Evolutionary conservation across 2,329 filamentous ascomycete genomes (phyloP), one percentile per base, ranked within the genome.

Genomic region (Meredithiella fracta): DNA sequence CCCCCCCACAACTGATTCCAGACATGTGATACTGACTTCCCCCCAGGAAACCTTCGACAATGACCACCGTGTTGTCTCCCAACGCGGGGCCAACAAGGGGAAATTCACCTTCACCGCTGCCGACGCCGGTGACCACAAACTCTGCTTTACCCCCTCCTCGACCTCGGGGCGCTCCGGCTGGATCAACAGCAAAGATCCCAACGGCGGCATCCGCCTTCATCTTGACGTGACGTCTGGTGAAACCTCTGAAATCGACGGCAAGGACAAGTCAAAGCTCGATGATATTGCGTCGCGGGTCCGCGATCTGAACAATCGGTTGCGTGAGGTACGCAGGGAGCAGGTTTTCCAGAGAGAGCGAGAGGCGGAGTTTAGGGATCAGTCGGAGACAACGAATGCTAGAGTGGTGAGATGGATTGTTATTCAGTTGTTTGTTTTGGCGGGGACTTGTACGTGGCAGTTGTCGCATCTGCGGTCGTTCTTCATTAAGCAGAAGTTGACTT

Each of bases 401-500:
- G 91, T 97, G 61, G 82, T 97, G 53, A 83, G 89, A 63, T 98
- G 92, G 91, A 91, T 92, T 62, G 66, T 96, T 61, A 84, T 97
- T 62, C 92, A 98, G 71, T 73, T 97, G 59, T 77, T 82, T 54
- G 80, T 97, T 38, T 75, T 98, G 55, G 86, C 83, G 56, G 76
- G 83, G 56, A 95, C 92, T 34, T 98, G 92, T 72, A 86, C 88
- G 60, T 98, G 92, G 92, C 92, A 98, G 70, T 76, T 98, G 50
- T 94, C 89, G 55, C 91, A 98, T 71, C 78, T 98, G 64, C 80
- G 92, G 63, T 85, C 86, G 50, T 98, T 98, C 79, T 98, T 98
- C 75, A 98, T 98, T 76, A 98, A 98, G 79, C 91, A 97, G 75
- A 98, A 98, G 78, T 82, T 98, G 68, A 97, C 92, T 59, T 98